phyloP scores from a whole-genome alignment of 345 rosid species.

The Eucalyptus coolabah region DNA sequence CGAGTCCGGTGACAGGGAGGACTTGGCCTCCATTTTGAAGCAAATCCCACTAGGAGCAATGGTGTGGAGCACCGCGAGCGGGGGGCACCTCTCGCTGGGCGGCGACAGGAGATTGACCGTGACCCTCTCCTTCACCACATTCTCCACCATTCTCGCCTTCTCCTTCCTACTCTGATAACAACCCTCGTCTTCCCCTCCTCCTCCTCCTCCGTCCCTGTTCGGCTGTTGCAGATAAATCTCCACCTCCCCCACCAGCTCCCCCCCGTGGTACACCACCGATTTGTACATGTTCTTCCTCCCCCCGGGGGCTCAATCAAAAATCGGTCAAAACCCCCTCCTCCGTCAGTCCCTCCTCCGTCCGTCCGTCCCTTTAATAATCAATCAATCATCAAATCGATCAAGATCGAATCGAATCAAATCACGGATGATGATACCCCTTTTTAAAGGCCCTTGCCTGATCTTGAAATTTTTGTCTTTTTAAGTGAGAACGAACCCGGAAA shows the following conservation, averaged over 20 bases:
- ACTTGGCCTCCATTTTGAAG: conserved; percentile 87
- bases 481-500: not conserved
- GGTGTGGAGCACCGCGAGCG: conserved; percentile 86
- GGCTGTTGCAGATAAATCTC: conserved; percentile 46
- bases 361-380: not conserved
- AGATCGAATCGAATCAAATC: not conserved
- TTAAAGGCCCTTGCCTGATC: not conserved
- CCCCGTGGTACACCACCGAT: conserved; percentile 58
- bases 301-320: not conserved
- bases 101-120: conserved; percentile 52
- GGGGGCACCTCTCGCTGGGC: conserved; percentile 92
- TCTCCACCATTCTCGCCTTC: conserved; percentile 35
- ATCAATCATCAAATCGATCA: not conserved
- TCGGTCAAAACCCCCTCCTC: not conserved
- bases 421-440: not conserved
- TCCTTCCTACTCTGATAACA: not conserved
- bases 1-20: conserved; percentile 21
- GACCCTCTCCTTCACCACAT: conserved; percentile 55
- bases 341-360: not conserved
- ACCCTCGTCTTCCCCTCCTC: conserved; percentile 17
- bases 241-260: conserved; percentile 65
- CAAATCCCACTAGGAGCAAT: conserved; percentile 58
- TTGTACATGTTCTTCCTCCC: conserved; percentile 22
- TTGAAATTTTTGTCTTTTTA: not conserved
- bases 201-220: conserved; percentile 7